Base-by-base conservation (phyloP, 2,329 filamentous ascomycete genomes). In the Bipolaris zeicola region DNA sequence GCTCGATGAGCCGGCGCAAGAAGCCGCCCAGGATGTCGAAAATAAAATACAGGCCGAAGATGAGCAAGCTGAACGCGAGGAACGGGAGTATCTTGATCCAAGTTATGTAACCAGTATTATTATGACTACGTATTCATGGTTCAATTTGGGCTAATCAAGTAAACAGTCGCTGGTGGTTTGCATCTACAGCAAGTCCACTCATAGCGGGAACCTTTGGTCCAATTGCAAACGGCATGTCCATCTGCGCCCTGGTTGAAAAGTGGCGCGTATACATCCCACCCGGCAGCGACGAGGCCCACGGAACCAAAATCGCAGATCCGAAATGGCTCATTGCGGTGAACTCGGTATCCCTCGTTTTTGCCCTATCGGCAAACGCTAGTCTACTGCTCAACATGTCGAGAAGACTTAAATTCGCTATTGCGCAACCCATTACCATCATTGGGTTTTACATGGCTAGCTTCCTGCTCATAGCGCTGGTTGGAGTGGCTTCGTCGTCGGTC, bases 301-400 rank as follows among this genome's bases (percentile, higher is more conserved):
- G 79, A 0, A 63, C 70, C 10, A 76, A 76, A n/a, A 74, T 86
- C 16, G 60, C 74, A 6, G 85, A 87, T 71, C 84, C 84, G 5
- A 70, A 73, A 65, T 87, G 83, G 82, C 75, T 83, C 3, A 73
- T 83, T 31, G 81, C 79, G 2, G 71, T 87, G 52, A 87, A 87
- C 62, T 81, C 80, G 1, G 65, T 86, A 26, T 86, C 84, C 1
- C 77, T 87, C 3, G 75, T 76, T 14, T 80, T 79, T 51, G 85
- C 85, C 0, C 67, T 87, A 8, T 67, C 80, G 5, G 82, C 83
- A 7, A 87, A 87, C 55, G 64, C 81, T 13, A 76, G 81, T 2
- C 72, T 87, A 6, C 77, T 87, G 1, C 76, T 87, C 22, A 87
- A 86, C 68, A 87, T 87, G 85, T 82, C 83, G 2, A 78, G 80